These are phyloP conservation scores for Chenopodium album DNA, from an alignment of 148 eudicot species.

Conservation along the genomic window DNA sequence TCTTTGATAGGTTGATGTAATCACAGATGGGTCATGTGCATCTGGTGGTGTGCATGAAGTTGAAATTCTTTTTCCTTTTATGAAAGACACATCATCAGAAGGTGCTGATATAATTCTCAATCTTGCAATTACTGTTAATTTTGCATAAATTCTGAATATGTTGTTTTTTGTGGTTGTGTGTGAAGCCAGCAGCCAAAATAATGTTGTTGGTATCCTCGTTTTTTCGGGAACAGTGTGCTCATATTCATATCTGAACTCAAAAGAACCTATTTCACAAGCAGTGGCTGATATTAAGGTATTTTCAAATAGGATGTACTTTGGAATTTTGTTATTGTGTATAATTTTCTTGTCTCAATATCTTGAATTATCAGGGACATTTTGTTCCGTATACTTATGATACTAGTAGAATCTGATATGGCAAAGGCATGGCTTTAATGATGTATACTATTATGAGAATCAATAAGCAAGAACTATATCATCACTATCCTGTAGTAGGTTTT, in stretches of 20 bases:
- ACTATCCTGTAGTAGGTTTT: neutral
- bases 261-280: constrained; percentile 88
- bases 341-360: neutral
- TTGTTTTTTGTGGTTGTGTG: constrained; percentile 24
- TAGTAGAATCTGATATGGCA: constrained; percentile 3
- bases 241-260: constrained; percentile 73
- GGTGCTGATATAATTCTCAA: constrained; percentile 46
- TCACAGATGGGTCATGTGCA: constrained; percentile 50
- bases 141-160: neutral
- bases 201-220: constrained; percentile 65
- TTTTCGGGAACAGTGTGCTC: constrained; percentile 75
- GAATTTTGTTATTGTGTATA: neutral
- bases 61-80: constrained; percentile 77
- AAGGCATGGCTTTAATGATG: neutral
- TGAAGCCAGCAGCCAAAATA: constrained; percentile 78
- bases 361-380: neutral
- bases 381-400: neutral
- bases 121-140: neutral
- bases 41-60: constrained; percentile 70
- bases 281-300: constrained; percentile 87
- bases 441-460: neutral
- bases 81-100: constrained; percentile 63
- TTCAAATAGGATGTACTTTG: neutral
- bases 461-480: neutral
- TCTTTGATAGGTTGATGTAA: constrained; percentile 55